Evolutionary conservation across 148 eudicot genomes (phyloP).

Genomic region (Chenopodium suecicum): DNA sequence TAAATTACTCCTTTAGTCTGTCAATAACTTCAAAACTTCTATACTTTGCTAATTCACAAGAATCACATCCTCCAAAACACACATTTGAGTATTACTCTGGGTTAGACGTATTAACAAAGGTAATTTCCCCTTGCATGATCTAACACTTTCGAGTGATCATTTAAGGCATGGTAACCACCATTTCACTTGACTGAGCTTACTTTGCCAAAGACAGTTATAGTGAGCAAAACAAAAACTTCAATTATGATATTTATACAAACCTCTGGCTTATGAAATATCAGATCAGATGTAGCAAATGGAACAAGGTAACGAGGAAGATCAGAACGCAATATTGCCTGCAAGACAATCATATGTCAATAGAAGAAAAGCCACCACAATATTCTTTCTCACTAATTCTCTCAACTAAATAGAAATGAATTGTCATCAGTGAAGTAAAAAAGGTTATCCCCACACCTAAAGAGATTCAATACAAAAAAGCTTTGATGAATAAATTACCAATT

Average conservation of each 20-base stretch:
- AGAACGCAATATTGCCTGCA: slow-evolving; percentile 85
- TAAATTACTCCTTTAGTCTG: too few species aligned
- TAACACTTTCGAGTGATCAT: background rate
- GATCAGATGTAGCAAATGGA: slow-evolving; percentile 68
- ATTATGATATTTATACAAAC: slow-evolving; percentile 36
- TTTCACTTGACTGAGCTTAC: background rate
- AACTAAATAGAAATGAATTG: background rate
- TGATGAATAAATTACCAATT: slow-evolving; percentile 53
- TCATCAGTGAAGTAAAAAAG: background rate
- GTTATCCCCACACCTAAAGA: background rate
- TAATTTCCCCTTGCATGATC: background rate
- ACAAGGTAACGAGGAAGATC: slow-evolving; percentile 95
- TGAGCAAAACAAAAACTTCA: background rate
- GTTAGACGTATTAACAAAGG: too few species aligned
- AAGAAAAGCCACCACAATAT: background rate
- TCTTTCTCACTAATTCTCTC: background rate
- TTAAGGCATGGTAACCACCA: background rate
- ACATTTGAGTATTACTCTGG: too few species aligned
- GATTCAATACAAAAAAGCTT: background rate
- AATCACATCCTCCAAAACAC: too few species aligned
- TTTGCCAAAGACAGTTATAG: background rate
- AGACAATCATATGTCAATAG: slow-evolving; percentile 2
- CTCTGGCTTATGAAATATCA: slow-evolving; percentile 70
- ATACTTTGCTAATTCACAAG: too few species aligned
- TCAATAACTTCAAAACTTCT: too few species aligned